Evolutionary conservation across 2,329 filamentous ascomycete genomes (phyloP), one percentile per base, ranked within the genome.

Genomic region (Zarea fungicola): DNA sequence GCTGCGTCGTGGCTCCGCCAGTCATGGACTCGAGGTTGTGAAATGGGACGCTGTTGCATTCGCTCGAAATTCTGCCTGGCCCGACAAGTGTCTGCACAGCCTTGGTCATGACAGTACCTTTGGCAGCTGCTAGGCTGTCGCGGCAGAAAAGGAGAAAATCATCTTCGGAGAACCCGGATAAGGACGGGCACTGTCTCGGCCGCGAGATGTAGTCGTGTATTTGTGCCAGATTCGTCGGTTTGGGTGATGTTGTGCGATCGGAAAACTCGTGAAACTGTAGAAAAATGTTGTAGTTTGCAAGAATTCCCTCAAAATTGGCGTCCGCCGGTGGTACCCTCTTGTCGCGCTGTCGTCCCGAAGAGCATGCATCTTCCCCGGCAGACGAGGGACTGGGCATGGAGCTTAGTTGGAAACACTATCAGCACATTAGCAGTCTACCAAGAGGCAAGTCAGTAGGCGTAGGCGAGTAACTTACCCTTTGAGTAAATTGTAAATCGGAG

Each of bases 21-120:
- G 62, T 68, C 25, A 74, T 56, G 34, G 52, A 56, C 18, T 61
- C 56, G 37, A 73, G 62, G 47, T 70, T 68, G 13, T 16, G 22
- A 18, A 37, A 46, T 16, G 16, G 16, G 31, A 46, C 18, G 16
- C 39, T 46, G 3, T 18, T 25, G 7, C 22, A n/a, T n/a, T n/a
- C 34, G 16, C n/a, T 39, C 31, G 16, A 26, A 31, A 46, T 22
- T 1, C 39, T 6, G 7, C 6, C 7, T 7, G 29, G 16, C 14
- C 60, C 59, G 18, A 44, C 31, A 37, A 69, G 63, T 13, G 61
- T 54, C 13, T 66, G 62, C 25, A 73, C 51, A 1, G 69, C 58
- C 45, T 57, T 49, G 21, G 53, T 54, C 43, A 58, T 56, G 6
- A 69, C 60, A 28, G 64, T 61, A 28, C 62, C 59, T 57, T 73